A percentile compares a stretch with the other conserved stretches of the same genome.
These are phyloP conservation scores for Phoma sp. DNA, from an alignment of 2,329 filamentous ascomycete species.

Conservation along the genomic window DNA sequence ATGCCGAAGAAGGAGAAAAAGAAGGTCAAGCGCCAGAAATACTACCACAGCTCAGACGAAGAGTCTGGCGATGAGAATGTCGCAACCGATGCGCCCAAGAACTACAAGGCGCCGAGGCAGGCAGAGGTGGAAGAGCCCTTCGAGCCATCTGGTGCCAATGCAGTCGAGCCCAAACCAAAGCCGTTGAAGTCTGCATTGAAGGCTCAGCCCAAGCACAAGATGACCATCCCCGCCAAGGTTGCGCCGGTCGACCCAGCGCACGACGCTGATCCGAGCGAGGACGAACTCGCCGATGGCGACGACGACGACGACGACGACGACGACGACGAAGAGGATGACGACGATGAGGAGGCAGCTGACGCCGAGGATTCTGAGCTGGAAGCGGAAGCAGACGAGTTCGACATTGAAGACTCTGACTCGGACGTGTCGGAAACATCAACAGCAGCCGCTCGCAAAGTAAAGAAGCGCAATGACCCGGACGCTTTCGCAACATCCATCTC, in stretches of 20 bases:
- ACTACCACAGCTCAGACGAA: constrained; percentile 69
- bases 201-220: constrained; percentile 31
- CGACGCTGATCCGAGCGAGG: constrained; percentile 33
- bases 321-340: constrained; percentile 4
- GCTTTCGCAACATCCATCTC: constrained; percentile 93
- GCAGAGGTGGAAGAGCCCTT: constrained; percentile 49
- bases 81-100: constrained; percentile 41
- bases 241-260: constrained; percentile 39
- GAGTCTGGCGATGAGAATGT: constrained; percentile 60
- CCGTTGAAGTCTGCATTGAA: constrained; percentile 21
- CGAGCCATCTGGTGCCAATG: constrained; percentile 32
- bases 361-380: constrained; percentile 49
- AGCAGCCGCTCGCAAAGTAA: constrained; percentile 55
- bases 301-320: constrained; percentile 1
- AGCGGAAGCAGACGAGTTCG: constrained; percentile 45
- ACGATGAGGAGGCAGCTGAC: constrained; percentile 31
- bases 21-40: constrained; percentile 67
- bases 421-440: constrained; percentile 44
- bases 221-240: constrained; percentile 32
- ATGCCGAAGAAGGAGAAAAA: constrained; percentile 59
- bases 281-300: constrained; percentile 19
- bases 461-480: constrained; percentile 89
- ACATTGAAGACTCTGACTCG: constrained; percentile 40
- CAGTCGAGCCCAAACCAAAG: constrained; percentile 24
- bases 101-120: constrained; percentile 58